Evolutionary conservation across 768 basidiomycete species (phyloP).

Genomic region (Suillus clintonianus): DNA sequence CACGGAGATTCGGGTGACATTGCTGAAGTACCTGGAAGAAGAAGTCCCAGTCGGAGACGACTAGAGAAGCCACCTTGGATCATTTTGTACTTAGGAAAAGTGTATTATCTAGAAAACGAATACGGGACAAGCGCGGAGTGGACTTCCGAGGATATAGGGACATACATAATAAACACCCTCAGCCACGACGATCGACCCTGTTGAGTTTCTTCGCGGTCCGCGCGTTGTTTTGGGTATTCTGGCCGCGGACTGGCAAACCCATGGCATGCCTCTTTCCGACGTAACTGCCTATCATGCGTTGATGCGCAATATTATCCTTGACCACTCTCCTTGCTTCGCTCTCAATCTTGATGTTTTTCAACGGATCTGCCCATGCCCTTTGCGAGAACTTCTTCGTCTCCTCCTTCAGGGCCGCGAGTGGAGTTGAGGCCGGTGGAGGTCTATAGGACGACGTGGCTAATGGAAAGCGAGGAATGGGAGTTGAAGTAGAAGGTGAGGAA

Average conservation of each 20-base stretch:
- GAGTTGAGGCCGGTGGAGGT: conserved; percentile 45
- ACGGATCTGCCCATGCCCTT: conserved; percentile 52
- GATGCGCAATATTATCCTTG: conserved; percentile 90
- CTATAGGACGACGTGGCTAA: conserved; percentile 59
- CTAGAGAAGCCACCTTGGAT: conserved; percentile 38
- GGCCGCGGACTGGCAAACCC: conserved; percentile 91
- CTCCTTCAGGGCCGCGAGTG: conserved; percentile 29
- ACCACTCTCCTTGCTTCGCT: conserved; percentile 80
- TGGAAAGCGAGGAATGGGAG: conserved; percentile 64
- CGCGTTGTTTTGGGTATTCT: conserved; percentile 89
- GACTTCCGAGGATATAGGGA: conserved; percentile 9
- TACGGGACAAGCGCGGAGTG: background rate
- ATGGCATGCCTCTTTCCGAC: conserved; percentile 92
- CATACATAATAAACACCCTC: conserved; percentile 16
- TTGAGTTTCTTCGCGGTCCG: conserved; percentile 91
- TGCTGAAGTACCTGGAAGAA: conserved; percentile 93
- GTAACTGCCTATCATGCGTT: conserved; percentile 92
- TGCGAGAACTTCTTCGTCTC: conserved; percentile 33
- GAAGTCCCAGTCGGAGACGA: conserved; percentile 94
- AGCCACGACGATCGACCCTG: conserved; percentile 65
- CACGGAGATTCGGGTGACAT: conserved; percentile 89
- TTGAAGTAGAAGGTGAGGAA: conserved; percentile 81
- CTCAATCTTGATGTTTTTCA: conserved; percentile 82
- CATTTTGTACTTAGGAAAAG: background rate
- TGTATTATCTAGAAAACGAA: conserved; percentile 3